Percentiles rank a stretch among this genome's conserved stretches.
These are phyloP conservation scores for Stylosanthes scabra DNA, from an alignment of 331 rosid species.

Conservation along the genomic window DNA sequence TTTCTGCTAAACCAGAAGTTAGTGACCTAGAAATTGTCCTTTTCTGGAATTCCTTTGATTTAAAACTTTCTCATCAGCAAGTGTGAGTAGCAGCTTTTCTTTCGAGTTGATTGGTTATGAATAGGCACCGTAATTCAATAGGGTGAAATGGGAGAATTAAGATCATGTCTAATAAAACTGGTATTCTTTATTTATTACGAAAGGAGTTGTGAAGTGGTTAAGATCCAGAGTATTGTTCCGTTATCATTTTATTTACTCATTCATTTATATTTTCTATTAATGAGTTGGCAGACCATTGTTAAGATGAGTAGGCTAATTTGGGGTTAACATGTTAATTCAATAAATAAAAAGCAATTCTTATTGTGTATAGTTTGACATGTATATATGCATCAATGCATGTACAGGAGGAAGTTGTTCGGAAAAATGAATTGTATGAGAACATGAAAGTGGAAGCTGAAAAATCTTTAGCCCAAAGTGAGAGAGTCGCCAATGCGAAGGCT, in stretches of 20 bases:
- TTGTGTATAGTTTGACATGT: constrained; percentile 7
- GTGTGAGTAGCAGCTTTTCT: not conserved
- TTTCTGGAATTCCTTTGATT: not conserved
- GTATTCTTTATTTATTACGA: not conserved
- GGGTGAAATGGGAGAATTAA: constrained; percentile 13
- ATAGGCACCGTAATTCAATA: not conserved
- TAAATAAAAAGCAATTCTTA: not conserved
- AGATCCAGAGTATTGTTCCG: constrained; percentile 13
- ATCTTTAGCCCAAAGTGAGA: constrained; percentile 82
- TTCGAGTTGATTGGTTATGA: not conserved
- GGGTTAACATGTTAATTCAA: not conserved
- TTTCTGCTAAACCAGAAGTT: not conserved
- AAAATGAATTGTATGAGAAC: constrained; percentile 71
- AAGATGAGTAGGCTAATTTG: constrained; percentile 4
- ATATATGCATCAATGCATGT: constrained; percentile 40
- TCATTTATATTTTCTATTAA: not conserved
- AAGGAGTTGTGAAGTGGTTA: constrained; percentile 10
- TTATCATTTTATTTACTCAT: not conserved
- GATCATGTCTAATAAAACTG: not conserved
- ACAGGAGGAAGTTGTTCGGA: constrained; percentile 86
- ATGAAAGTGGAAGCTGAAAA: constrained; percentile 86
- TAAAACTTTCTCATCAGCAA: not conserved
- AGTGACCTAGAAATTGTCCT: not conserved
- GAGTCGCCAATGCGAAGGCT: constrained; percentile 64
- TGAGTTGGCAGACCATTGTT: constrained; percentile 13